Conservation (phyloP, 2,329 filamentous ascomycete species). For the Fusarium sp. region DNA sequence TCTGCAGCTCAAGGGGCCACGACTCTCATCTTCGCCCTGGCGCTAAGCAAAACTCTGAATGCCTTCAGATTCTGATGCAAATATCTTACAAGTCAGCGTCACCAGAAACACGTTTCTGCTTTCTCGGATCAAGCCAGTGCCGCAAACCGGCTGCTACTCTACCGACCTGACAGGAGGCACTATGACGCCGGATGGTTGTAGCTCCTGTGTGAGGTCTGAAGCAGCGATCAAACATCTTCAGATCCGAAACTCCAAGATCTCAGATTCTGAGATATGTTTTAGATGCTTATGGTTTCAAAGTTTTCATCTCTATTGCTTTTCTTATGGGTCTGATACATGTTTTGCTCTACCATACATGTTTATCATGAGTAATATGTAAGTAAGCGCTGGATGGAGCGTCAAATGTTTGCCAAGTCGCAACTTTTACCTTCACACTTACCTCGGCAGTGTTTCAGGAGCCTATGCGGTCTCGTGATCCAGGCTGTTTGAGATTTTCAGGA, state of each 20-base stretch:
- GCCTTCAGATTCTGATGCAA: slow-evolving; percentile 34
- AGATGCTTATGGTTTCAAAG: slow-evolving; percentile 30
- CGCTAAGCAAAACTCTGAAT: slow-evolving; percentile 35
- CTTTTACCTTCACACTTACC: slow-evolving; percentile 12
- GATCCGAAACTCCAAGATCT: slow-evolving; percentile 42
- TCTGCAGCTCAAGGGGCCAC: slow-evolving; percentile 12
- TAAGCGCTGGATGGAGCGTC: slow-evolving; percentile 18
- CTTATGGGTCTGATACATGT: slow-evolving; percentile 1
- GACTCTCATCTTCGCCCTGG: slow-evolving; percentile 6
- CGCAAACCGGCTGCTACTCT: slow-evolving; percentile 31
- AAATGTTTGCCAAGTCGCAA: slow-evolving; percentile 38
- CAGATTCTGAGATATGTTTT: slow-evolving; percentile 37
- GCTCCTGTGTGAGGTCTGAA: slow-evolving; percentile 47
- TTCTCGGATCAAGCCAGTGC: slow-evolving; percentile 29
- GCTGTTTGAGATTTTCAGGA: slow-evolving; percentile 20
- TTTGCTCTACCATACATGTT: background rate
- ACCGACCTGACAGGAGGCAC: slow-evolving; percentile 36
- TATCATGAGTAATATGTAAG: background rate
- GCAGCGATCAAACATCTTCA: slow-evolving; percentile 46
- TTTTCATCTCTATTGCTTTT: slow-evolving; percentile 7
- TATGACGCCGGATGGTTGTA: slow-evolving; percentile 42
- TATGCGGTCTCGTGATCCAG: slow-evolving; percentile 18
- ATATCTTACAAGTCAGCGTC: slow-evolving; percentile 33
- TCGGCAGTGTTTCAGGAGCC: slow-evolving; percentile 38
- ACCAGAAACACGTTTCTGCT: slow-evolving; percentile 33